These are phyloP conservation scores for Apiospora sp. DNA, from an alignment of 2,329 filamentous ascomycete genomes.

Conservation along the genomic window DNA sequence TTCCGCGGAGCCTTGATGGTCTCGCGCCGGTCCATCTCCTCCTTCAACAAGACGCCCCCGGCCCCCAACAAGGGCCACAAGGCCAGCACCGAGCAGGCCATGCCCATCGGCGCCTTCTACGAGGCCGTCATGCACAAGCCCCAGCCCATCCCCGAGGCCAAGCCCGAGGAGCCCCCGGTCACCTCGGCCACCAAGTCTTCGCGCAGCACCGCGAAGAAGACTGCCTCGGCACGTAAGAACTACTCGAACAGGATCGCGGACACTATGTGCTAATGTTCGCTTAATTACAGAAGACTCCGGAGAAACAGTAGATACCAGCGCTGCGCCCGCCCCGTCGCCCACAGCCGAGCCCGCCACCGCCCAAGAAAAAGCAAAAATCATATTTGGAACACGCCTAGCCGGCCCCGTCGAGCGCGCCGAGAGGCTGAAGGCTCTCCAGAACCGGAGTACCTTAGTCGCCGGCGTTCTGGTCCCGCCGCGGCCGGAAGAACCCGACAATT, in stretches of 20 bases:
- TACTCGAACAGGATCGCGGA: neutral
- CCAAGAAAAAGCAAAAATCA: conserved; percentile 67
- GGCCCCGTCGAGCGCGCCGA: conserved; percentile 75
- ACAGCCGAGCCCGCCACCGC: conserved; percentile 52
- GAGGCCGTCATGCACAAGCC: conserved; percentile 61
- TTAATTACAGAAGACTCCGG: conserved; percentile 21
- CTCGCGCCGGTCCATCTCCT: conserved; percentile 35
- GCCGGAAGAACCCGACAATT: conserved; percentile 93
- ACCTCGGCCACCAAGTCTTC: conserved; percentile 44
- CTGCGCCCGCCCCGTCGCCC: conserved; percentile 36
- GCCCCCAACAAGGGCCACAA: conserved; percentile 32
- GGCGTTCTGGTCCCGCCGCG: conserved; percentile 84
- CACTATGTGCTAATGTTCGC: conserved; percentile 24
- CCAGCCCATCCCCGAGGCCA: conserved; percentile 48
- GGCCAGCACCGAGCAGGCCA: conserved; percentile 47
- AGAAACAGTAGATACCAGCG: conserved; percentile 28
- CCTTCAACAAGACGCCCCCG: conserved; percentile 37
- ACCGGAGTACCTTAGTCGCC: conserved; percentile 71
- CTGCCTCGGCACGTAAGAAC: conserved; percentile 36
- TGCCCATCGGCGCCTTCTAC: conserved; percentile 66
- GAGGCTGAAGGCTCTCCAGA: conserved; percentile 63
- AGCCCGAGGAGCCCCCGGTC: conserved; percentile 54
- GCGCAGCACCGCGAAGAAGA: conserved; percentile 36
- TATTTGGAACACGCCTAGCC: conserved; percentile 83
- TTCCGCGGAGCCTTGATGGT: conserved; percentile 25